Base-by-base conservation (phyloP, 768 basidiomycete genomes). In the Tephrocybe sp. region DNA sequence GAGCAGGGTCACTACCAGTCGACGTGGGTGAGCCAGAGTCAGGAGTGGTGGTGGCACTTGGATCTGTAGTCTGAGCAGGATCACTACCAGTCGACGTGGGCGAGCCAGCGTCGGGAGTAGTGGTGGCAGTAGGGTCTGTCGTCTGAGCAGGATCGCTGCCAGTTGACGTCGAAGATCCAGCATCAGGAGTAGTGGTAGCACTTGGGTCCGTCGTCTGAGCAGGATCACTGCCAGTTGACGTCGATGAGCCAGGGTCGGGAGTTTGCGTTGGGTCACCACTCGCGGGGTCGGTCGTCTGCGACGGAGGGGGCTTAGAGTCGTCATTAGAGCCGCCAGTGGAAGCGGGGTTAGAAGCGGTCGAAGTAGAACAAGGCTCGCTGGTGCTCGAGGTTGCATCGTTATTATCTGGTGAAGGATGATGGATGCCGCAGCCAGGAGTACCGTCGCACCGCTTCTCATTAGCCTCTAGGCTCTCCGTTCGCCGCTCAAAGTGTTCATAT, bases 401-500 rank as follows among this genome's bases (percentile, higher is more conserved):
- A 31, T 11, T 17, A 12, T 32, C 33, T n/a, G 19, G 26, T 8
- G 13, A 10, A 19, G 5, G 8, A 16, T 39, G 16, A 22, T 39
- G 50, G 17, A 1, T 1, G 20, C 5, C 39, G 16, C 16, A 13
- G 32, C 49, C 43, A 22, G 32, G 35, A 9, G 40, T 20, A 4
- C 35, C 42, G 20, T 49, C 52, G 11, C 52, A 53, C 30, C 52
- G 44, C 38, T 56, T 56, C 35, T 50, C 45, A 19, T 39, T 51
- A 14, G 17, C 39, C 16, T 32, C 43, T 20, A 22, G 32, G 4
- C 16, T 30, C 22, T 11, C 23, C 11, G 9, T 26, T 10, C 67
- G 67, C 57, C 65, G 65, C 62, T 65, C 64, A 55, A 64, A 67
- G 50, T 63, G 56, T 34, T 70, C 62, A 39, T 60, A 43, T 22